Conservation (phyloP, 805 yeast species). For the Saccharomyces jurei region DNA sequence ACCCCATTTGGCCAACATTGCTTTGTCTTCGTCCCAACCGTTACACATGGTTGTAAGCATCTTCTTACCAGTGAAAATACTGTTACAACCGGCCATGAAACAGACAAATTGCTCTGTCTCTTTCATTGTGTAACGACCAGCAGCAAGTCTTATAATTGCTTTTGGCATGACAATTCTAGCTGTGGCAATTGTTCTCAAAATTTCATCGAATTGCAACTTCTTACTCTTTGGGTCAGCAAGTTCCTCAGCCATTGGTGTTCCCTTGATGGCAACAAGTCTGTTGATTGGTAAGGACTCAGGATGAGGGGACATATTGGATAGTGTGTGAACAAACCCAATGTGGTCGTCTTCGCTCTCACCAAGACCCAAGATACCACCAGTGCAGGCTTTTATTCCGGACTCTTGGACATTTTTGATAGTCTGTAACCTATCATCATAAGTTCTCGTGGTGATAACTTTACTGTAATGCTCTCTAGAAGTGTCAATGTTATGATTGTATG, state of each 20-base stretch:
- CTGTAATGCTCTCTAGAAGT: slow-evolving; percentile 73
- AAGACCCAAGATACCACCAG: slow-evolving; percentile 74
- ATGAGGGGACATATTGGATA: slow-evolving; percentile 60
- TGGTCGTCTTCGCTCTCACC: slow-evolving; percentile 72
- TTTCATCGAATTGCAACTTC: slow-evolving; percentile 49
- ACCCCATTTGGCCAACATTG: slow-evolving; percentile 65
- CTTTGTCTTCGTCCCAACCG: slow-evolving; percentile 77
- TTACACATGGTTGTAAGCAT: slow-evolving; percentile 79
- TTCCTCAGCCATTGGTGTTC: slow-evolving; percentile 66
- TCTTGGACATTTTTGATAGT: slow-evolving; percentile 58
- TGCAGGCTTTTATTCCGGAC: slow-evolving; percentile 61
- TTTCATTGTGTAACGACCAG: slow-evolving; percentile 75
- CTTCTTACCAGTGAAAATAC: slow-evolving; percentile 71
- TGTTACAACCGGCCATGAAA: slow-evolving; percentile 72
- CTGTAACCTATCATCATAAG: slow-evolving; percentile 60
- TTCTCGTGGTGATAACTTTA: slow-evolving; percentile 60
- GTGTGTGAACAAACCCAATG: slow-evolving; percentile 55
- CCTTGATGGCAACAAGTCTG: slow-evolving; percentile 67
- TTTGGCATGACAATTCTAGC: slow-evolving; percentile 70
- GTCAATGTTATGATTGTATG: slow-evolving; percentile 75
- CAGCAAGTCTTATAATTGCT: slow-evolving; percentile 65
- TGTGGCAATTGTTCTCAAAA: slow-evolving; percentile 64
- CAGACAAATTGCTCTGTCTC: slow-evolving; percentile 69
- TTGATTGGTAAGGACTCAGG: slow-evolving; percentile 82
- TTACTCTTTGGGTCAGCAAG: slow-evolving; percentile 34